Percentiles rank a stretch among this genome's conserved stretches.
Conservation (phyloP, 2,329 filamentous ascomycete species). For the Pseudodiploospora longispora region DNA sequence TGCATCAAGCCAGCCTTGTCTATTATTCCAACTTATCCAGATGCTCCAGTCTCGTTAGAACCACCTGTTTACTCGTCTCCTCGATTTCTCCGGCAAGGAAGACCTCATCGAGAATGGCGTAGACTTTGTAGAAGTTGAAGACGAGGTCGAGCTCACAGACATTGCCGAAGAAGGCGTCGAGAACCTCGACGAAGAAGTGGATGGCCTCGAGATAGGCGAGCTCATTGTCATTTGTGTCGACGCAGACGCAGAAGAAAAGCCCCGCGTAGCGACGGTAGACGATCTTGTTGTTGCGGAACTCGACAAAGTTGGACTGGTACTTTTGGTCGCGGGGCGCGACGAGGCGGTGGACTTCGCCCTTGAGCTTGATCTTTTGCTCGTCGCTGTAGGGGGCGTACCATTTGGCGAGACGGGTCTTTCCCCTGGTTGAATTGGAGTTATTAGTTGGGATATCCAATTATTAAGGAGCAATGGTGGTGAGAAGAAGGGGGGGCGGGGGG, state of each 20-base stretch:
- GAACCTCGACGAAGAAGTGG: slow-evolving; percentile 98
- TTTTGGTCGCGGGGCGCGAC: slow-evolving; percentile 97
- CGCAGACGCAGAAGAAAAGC: slow-evolving; percentile 98
- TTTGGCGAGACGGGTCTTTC: slow-evolving; percentile 96
- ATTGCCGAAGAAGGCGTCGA: slow-evolving; percentile 98
- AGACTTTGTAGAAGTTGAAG: slow-evolving; percentile 80
- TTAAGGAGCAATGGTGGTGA: background rate
- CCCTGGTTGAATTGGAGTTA: slow-evolving; percentile 45
- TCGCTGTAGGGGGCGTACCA: slow-evolving; percentile 99
- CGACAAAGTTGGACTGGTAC: slow-evolving; percentile 99
- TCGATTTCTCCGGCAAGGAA: slow-evolving; percentile 97
- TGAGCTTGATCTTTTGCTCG: slow-evolving; percentile 98
- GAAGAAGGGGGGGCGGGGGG: background rate
- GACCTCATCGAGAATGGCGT: slow-evolving; percentile 96
- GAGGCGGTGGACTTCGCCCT: slow-evolving; percentile 97
- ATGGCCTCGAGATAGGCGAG: slow-evolving; percentile 94
- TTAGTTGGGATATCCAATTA: background rate
- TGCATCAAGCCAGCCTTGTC: too few relatives aligned
- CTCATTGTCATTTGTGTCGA: slow-evolving; percentile 98
- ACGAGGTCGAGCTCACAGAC: slow-evolving; percentile 95
- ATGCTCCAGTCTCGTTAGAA: slow-evolving; percentile 87
- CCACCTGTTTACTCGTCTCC: slow-evolving; percentile 97
- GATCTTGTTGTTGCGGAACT: slow-evolving; percentile 89
- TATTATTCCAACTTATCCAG: slow-evolving; percentile 83
- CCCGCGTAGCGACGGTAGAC: slow-evolving; percentile 96